phyloP scores from a whole-genome alignment of 768 basidiomycete species.

The Asterophora lycoperdoides region DNA sequence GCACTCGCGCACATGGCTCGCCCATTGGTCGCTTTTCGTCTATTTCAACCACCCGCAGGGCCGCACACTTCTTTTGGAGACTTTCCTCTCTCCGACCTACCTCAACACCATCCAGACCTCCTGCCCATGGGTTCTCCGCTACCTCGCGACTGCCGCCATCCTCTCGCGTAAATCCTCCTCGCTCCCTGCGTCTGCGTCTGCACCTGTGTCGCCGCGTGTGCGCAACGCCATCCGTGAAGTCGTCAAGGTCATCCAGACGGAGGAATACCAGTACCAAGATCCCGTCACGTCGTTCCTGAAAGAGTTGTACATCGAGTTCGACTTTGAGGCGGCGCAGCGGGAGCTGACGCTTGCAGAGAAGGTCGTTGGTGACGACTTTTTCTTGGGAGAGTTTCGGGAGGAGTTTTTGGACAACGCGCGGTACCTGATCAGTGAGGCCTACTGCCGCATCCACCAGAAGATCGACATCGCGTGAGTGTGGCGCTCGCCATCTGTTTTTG shows the following conservation, averaged over 20 bases:
- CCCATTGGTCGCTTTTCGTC: conserved; percentile 97
- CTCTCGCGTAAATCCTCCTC: conserved; percentile 78
- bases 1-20: conserved; percentile 93
- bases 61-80: conserved; percentile 88
- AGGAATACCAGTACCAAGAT: conserved; percentile 95
- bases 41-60: conserved; percentile 97
- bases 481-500: neutral
- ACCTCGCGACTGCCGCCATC: conserved; percentile 90
- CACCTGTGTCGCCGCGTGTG: conserved; percentile 62
- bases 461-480: conserved; percentile 75
- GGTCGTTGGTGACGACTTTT: conserved; percentile 90
- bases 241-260: conserved; percentile 90
- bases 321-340: conserved; percentile 91
- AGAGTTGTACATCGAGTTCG: conserved; percentile 92
- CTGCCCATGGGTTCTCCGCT: conserved; percentile 91
- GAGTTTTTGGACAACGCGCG: conserved; percentile 97
- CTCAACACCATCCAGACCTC: conserved; percentile 98
- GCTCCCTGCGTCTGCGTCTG: conserved; percentile 35
- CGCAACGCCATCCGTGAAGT: conserved; percentile 87
- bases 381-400: conserved; percentile 83
- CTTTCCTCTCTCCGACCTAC: conserved; percentile 94
- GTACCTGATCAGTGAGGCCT: conserved; percentile 94
- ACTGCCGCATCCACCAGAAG: conserved; percentile 93
- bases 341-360: conserved; percentile 73
- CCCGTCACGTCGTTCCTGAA: conserved; percentile 91